A percentile compares a stretch with the other conserved stretches of the same genome.
These are phyloP conservation scores for Blastobotrys muscicola DNA, from an alignment of 805 yeast genomes.

Conservation along the genomic window DNA sequence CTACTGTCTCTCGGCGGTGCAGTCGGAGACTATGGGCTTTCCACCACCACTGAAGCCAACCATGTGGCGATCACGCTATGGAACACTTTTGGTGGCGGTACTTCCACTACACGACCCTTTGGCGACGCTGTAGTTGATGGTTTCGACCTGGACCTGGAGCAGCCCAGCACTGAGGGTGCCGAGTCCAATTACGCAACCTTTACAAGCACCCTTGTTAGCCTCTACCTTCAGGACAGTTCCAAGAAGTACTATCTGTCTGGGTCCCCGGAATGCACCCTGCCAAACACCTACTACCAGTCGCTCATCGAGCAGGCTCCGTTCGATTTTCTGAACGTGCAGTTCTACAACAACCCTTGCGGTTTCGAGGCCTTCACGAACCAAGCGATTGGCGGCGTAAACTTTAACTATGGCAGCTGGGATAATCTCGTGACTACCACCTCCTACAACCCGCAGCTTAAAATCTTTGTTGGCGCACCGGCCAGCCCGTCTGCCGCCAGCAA, in stretches of 20 bases:
- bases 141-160: conserved; percentile 53
- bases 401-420: conserved; percentile 44
- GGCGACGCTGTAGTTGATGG: conserved; percentile 55
- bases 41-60: conserved; percentile 36
- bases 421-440: conserved; percentile 35
- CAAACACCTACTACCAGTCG: conserved; percentile 41
- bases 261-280: conserved; percentile 60
- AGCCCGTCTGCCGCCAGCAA: conserved; percentile 40
- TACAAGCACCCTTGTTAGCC: conserved; percentile 25
- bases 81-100: conserved; percentile 41
- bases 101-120: conserved; percentile 31
- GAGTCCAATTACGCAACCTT: conserved; percentile 40
- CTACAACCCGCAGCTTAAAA: conserved; percentile 43
- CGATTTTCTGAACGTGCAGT: conserved; percentile 56
- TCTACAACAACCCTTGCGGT: conserved; percentile 42
- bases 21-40: conserved; percentile 41
- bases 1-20: conserved; percentile 56
- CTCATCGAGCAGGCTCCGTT: conserved; percentile 36
- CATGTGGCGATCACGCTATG: conserved; percentile 34
- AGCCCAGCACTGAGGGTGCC: conserved; percentile 22
- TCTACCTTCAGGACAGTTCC: conserved; percentile 14
- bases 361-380: conserved; percentile 10
- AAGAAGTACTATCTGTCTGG: conserved; percentile 48
- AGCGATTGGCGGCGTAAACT: conserved; percentile 22
- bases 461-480: conserved; percentile 58